phyloP scores from a whole-genome alignment of 148 eudicot genomes.

The Vaccinium darrowii region DNA sequence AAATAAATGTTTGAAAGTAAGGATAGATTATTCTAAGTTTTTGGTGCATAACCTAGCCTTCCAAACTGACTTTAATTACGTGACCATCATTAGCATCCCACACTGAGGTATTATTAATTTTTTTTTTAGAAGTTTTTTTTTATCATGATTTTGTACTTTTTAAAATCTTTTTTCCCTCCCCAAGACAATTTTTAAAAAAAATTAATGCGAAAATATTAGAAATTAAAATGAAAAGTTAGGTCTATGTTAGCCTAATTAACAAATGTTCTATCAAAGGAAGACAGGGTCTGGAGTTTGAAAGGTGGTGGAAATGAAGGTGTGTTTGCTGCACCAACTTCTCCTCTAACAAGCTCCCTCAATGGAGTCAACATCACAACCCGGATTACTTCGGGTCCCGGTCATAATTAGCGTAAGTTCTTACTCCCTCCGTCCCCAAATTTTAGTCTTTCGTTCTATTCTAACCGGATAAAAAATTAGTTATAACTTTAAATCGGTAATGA shows the following conservation, averaged over 20 bases:
- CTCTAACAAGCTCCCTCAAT: conserved; percentile 44
- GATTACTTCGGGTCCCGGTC: conserved; percentile 10
- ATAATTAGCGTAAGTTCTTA: not conserved
- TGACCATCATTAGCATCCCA: too few species aligned
- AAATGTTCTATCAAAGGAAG: not conserved
- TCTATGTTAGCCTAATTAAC: not conserved
- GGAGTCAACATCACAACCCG: conserved; percentile 17
- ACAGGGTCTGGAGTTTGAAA: conserved; percentile 17
- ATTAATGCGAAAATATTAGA: not conserved
- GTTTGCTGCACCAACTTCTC: conserved; percentile 73
- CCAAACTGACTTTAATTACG: too few species aligned
- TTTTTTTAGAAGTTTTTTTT: too few species aligned
- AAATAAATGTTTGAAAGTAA: not conserved
- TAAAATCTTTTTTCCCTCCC: too few species aligned
- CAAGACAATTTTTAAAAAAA: too few species aligned
- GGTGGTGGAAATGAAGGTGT: conserved; percentile 41
- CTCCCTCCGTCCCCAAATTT: not conserved
- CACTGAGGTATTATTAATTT: too few species aligned
- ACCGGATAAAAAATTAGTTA: too few species aligned
- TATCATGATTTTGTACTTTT: too few species aligned
- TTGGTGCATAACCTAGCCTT: not conserved
- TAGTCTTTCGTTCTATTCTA: not conserved
- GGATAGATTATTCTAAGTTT: not conserved
- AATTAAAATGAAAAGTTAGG: not conserved
- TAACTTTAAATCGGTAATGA: too few species aligned